Evolutionary conservation across 257 asterid genomes (phyloP).

Genomic region (Fraxinus americana): DNA sequence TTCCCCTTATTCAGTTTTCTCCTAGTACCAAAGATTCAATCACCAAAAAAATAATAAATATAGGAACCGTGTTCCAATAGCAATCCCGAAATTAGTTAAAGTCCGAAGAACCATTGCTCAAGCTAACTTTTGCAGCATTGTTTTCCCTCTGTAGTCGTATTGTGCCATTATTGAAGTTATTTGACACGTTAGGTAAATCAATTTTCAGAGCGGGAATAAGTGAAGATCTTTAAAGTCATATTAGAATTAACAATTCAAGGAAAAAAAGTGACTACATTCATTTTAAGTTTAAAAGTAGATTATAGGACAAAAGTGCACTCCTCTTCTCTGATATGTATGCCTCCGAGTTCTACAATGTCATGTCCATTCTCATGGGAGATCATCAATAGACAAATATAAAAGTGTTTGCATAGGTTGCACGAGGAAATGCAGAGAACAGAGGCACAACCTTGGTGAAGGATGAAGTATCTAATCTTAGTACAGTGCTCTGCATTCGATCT

Average conservation of each 20-base stretch:
- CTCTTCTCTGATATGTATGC: neutral
- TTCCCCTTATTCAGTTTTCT: neutral
- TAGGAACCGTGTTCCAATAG: neutral
- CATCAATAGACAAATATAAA: neutral
- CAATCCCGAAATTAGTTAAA: neutral
- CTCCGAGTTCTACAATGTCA: neutral
- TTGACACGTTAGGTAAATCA: neutral
- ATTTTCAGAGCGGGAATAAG: neutral
- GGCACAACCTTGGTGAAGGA: neutral
- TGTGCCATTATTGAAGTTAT: neutral
- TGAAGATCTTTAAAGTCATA: neutral
- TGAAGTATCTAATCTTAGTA: neutral
- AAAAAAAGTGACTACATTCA: neutral
- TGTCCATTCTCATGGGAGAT: neutral
- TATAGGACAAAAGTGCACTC: neutral
- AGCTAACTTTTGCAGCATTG: neutral
- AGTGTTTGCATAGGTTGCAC: neutral
- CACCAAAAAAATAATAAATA: neutral
- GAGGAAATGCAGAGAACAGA: neutral
- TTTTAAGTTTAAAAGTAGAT: neutral
- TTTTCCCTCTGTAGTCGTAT: neutral
- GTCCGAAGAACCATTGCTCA: neutral
- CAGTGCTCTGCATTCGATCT: neutral
- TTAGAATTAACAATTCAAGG: neutral
- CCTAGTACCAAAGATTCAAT: neutral